Base-by-base conservation (phyloP, 257 asterid genomes). In the Dorcoceras hygrometricum region DNA sequence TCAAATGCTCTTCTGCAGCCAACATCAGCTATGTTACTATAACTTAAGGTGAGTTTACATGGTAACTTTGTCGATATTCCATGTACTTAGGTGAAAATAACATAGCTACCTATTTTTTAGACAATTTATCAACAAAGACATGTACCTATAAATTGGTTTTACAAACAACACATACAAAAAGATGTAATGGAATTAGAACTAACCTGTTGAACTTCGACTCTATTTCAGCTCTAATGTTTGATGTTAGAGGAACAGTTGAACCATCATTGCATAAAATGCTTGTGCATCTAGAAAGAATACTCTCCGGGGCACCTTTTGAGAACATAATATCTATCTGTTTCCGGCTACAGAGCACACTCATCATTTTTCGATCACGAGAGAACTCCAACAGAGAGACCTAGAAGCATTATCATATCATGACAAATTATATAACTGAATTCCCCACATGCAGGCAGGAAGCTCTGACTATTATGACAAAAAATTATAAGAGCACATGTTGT, bases 261-360 rank as follows among this genome's bases (percentile, higher is more conserved):
- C 99, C 99, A 77, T 81, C 86, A 75, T 94, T 94, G 81, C 99
- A 88, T 75, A 94, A 80, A 67, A 94, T 86, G 71, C 71, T 83
- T 75, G 96, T 81, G 83, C 99, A 94, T 78, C 91, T 86, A 71
- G 95, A 73, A 74, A 94, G 89, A 80, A 94, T 83, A 77, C 95
- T 90, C 85, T 94, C 99, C 3, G 99, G 99, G 65, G 99, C 97
- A 79, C 99, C 99, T 83, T 94, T 94, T 57, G 99, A 86, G 81
- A 94, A 90, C 97, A 90, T 86, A 65, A 90, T 85, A 74, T 87
- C 95, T 73, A 84, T 82, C 82, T 90, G 96, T 85, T 90, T 94
- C 75, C 90, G 88, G 86, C 83, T 87, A 84, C 96, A 90, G 36
- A 94, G 96, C 77, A 87, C 96, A 77, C 99, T 94, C 99, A 94